phyloP scores from a whole-genome alignment of 139 green algal species.

The Protoeuglena noctilucae region DNA sequence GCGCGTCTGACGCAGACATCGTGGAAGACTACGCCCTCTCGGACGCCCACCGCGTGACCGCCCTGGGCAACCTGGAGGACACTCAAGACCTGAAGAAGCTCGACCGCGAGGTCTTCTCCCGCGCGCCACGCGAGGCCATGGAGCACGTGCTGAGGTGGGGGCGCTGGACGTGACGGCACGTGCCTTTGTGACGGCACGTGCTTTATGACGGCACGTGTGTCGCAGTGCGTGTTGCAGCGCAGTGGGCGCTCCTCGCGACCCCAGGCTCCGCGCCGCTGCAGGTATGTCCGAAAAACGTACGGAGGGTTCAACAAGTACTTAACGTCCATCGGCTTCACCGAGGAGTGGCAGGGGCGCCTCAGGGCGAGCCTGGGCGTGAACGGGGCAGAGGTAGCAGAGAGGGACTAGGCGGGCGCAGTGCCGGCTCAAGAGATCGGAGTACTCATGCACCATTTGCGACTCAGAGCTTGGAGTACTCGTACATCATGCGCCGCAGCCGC shows the following conservation, averaged over 20 bases:
- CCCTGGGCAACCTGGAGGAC: constrained; percentile 5
- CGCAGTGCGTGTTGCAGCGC: too few relatives aligned
- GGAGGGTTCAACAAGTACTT: background rate
- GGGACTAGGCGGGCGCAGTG: too few relatives aligned
- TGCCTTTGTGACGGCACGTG: too few relatives aligned
- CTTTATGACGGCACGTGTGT: too few relatives aligned
- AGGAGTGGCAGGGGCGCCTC: background rate
- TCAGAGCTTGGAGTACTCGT: background rate
- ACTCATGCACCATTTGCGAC: background rate
- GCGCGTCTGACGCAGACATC: constrained; percentile 9
- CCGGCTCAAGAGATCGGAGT: too few relatives aligned
- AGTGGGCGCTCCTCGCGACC: too few relatives aligned
- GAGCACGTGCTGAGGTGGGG: background rate
- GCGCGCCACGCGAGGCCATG: constrained; percentile 1
- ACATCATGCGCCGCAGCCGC: too few relatives aligned
- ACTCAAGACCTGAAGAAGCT: constrained; percentile 3
- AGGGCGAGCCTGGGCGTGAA: background rate
- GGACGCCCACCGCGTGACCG: background rate
- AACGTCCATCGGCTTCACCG: background rate
- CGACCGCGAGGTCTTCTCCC: constrained; percentile 1
- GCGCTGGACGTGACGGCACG: background rate
- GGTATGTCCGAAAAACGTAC: too few relatives aligned
- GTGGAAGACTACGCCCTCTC: constrained; percentile 5
- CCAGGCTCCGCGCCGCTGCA: too few relatives aligned
- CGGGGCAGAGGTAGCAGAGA: too few relatives aligned